phyloP scores from a whole-genome alignment of 2,329 filamentous ascomycete species.

The Scortechinia acanthostroma region DNA sequence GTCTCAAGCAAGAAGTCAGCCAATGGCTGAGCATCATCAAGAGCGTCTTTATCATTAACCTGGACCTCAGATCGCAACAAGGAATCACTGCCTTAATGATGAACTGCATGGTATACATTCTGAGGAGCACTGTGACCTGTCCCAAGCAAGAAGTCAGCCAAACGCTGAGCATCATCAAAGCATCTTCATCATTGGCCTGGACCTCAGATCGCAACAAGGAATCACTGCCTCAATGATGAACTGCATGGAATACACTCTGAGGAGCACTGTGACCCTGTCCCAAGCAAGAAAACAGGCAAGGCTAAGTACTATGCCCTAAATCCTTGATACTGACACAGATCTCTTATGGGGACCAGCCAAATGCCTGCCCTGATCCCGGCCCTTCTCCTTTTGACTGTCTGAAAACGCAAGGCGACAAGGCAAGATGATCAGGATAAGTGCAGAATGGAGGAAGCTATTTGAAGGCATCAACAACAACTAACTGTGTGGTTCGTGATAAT shows the following conservation, averaged over 20 bases:
- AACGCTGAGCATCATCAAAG: background rate
- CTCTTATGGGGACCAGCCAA: too few species aligned
- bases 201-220: background rate
- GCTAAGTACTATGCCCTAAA: background rate
- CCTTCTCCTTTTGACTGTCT: too few species aligned
- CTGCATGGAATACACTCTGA: background rate
- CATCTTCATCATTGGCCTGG: background rate
- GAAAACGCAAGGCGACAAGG: background rate
- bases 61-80: background rate
- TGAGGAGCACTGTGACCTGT: background rate
- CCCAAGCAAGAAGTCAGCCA: background rate
- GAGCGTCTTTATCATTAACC: background rate
- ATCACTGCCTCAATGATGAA: conserved; percentile 1
- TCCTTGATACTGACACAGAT: too few species aligned
- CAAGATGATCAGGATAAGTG: background rate
- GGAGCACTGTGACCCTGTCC: background rate
- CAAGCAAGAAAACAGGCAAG: background rate
- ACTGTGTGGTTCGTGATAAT: background rate
- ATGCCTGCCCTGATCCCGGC: too few species aligned
- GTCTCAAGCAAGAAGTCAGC: background rate
- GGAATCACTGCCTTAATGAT: conserved; percentile 1
- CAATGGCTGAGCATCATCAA: background rate
- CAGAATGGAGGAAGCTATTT: conserved; percentile 1
- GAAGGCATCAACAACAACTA: background rate
- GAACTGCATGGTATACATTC: background rate